Conservation (phyloP, 1,139 yeast species). For the Arxiozyma telluris region DNA sequence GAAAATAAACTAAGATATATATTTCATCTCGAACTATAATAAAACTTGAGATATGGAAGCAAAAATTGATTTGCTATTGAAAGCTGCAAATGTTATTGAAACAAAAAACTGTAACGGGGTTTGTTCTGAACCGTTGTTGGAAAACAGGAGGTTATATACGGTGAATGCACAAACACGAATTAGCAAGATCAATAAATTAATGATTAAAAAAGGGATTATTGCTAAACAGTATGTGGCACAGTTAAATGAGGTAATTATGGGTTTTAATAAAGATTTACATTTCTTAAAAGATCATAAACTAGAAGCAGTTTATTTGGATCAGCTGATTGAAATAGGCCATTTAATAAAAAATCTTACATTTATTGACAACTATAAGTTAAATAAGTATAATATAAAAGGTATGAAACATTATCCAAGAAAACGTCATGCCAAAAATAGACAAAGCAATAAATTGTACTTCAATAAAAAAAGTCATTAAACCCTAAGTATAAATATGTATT, state of each 20-base stretch:
- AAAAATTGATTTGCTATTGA: not conserved
- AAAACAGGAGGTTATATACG: not conserved
- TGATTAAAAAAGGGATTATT: not conserved
- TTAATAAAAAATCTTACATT: not conserved
- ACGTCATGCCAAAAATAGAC: not conserved
- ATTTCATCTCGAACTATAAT: too few species aligned
- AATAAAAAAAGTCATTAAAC: not conserved
- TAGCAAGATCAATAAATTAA: not conserved
- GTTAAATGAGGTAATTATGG: not conserved
- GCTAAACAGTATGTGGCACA: not conserved
- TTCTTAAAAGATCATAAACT: not conserved
- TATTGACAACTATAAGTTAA: not conserved
- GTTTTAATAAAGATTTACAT: not conserved
- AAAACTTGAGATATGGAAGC: not conserved
- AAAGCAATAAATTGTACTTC: too few species aligned
- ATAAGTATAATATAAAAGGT: not conserved
- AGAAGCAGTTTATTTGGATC: not conserved
- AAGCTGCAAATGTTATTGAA: not conserved
- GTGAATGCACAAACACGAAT: not conserved
- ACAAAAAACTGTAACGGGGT: not conserved
- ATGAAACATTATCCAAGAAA: not conserved
- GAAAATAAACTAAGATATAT: not conserved
- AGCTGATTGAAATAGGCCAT: not conserved
- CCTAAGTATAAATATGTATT: not conserved
- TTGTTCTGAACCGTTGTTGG: not conserved